Evolutionary conservation across 1,284 basidiomycete species (phyloP).

Genomic region (Ustilago cynodontis): DNA sequence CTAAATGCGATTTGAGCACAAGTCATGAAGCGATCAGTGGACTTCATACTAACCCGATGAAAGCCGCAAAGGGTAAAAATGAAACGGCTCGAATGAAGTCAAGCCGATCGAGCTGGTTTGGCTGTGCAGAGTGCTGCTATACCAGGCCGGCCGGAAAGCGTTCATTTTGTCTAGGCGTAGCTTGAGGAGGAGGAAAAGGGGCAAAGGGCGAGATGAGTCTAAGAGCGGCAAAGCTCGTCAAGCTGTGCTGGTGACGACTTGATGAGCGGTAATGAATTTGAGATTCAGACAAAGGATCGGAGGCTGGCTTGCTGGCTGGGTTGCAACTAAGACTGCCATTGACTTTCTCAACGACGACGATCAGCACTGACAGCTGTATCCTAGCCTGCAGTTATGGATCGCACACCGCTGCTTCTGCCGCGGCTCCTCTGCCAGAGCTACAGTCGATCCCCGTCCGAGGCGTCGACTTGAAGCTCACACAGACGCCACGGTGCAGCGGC

Average conservation of each 20-base stretch:
- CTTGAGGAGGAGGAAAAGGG: no score
- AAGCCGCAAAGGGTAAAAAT: conserved; percentile 1
- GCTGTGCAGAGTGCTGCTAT: neutral
- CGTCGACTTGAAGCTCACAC: neutral
- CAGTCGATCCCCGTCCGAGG: neutral
- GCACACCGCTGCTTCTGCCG: no score
- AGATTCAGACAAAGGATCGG: neutral
- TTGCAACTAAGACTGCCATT: neutral
- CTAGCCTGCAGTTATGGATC: neutral
- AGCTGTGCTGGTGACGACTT: neutral
- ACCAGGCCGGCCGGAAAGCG: neutral
- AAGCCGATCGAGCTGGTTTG: neutral
- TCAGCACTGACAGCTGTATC: neutral
- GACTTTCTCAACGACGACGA: neutral
- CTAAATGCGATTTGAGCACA: no score
- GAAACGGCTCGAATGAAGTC: neutral
- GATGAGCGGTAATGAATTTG: conserved; percentile 4
- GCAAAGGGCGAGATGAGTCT: conserved; percentile 2
- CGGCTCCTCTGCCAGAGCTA: no score
- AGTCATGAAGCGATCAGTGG: neutral
- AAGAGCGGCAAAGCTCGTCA: conserved; percentile 8
- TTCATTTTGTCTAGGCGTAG: neutral
- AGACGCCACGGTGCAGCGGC: neutral
- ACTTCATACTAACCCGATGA: neutral
- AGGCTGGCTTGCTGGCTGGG: conserved; percentile 3